Evolutionary conservation across 2,329 filamentous ascomycete species (phyloP).

Genomic region (Diplodia corticola): DNA sequence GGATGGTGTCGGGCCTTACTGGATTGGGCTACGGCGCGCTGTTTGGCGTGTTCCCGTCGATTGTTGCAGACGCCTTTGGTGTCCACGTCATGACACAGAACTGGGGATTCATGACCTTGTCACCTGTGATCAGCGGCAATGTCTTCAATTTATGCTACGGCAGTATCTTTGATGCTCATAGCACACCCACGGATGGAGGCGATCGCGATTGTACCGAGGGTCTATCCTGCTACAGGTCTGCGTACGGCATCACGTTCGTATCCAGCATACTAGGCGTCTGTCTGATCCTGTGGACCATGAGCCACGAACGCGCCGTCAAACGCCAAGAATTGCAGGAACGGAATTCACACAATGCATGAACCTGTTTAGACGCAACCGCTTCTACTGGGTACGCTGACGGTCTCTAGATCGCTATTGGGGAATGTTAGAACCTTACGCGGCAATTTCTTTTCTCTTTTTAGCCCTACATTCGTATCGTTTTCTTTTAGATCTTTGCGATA

Average conservation of each 20-base stretch:
- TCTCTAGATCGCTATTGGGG: background rate
- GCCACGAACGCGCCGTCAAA: constrained; percentile 52
- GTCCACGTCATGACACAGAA: constrained; percentile 88
- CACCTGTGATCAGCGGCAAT: constrained; percentile 84
- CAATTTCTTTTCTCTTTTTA: background rate
- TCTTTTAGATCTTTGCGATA: background rate
- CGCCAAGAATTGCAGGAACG: constrained; percentile 34
- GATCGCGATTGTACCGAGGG: constrained; percentile 76
- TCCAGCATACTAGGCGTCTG: constrained; percentile 69
- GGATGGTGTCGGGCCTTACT: constrained; percentile 76
- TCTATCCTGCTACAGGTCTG: constrained; percentile 74
- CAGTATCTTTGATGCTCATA: constrained; percentile 77
- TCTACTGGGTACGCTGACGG: background rate
- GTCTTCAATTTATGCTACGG: constrained; percentile 94
- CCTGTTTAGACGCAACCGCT: background rate
- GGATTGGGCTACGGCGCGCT: constrained; percentile 90
- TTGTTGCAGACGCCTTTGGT: constrained; percentile 85
- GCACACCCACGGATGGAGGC: constrained; percentile 65
- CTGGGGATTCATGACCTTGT: constrained; percentile 93
- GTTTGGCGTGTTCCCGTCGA: constrained; percentile 89
- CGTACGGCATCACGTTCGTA: constrained; percentile 76
- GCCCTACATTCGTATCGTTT: background rate
- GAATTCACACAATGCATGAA: constrained; percentile 9
- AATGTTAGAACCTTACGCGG: background rate
- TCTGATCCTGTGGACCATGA: constrained; percentile 71